Conservation (phyloP, 305 asterid genomes). For the Rubia peregrina region DNA sequence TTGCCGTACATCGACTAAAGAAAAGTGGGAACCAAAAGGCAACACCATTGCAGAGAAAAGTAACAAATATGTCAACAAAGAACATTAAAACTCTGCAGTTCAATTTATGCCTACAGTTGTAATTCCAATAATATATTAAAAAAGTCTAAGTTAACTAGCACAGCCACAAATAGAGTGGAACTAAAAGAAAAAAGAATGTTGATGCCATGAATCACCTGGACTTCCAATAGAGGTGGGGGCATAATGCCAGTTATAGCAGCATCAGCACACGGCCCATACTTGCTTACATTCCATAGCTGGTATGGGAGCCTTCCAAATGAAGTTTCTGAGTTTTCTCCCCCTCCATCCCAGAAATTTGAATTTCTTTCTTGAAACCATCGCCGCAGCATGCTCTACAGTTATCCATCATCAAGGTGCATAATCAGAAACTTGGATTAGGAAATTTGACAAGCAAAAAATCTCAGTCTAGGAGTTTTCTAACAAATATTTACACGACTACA, state of each 20-base stretch:
- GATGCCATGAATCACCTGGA: slow-evolving; percentile 39
- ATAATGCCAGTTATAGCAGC: slow-evolving; percentile 93
- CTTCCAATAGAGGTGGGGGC: slow-evolving; percentile 97
- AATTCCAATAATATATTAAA: not conserved
- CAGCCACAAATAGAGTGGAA: slow-evolving; percentile 13
- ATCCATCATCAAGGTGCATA: slow-evolving; percentile 4
- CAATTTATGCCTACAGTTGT: not conserved
- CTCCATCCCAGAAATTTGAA: slow-evolving; percentile 49
- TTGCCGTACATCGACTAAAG: slow-evolving; percentile 26
- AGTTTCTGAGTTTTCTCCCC: slow-evolving; percentile 36
- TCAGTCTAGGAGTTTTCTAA: not conserved
- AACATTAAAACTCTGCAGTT: not conserved
- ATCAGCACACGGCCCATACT: slow-evolving; percentile 77
- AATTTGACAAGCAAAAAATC: not conserved
- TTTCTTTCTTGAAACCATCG: slow-evolving; percentile 50
- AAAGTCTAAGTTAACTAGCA: slow-evolving; percentile 1
- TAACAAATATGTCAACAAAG: not conserved
- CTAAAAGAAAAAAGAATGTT: not conserved
- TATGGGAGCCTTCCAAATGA: slow-evolving; percentile 56
- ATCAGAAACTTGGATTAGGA: not conserved
- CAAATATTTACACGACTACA: not conserved
- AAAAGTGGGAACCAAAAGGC: slow-evolving; percentile 15
- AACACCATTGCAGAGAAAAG: not conserved
- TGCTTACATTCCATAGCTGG: slow-evolving; percentile 86
- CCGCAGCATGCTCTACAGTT: slow-evolving; percentile 56